Percentiles rank a stretch among this genome's conserved stretches.
phyloP scores from a whole-genome alignment of 1,284 basidiomycete genomes.

The Phaffia rhodozyma region DNA sequence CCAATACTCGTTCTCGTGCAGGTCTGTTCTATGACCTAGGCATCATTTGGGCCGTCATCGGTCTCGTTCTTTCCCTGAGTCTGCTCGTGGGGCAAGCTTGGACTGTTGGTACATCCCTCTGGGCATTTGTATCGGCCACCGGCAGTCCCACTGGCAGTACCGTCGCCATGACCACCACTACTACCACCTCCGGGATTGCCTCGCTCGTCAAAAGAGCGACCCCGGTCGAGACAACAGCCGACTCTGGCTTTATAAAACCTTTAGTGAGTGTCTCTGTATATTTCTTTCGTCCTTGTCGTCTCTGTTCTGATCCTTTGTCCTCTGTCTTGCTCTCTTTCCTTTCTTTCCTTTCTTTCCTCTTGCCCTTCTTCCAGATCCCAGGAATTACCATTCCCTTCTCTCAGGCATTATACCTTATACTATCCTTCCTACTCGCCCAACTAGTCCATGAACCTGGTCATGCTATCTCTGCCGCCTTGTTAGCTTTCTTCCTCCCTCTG shows the following conservation, averaged over 20 bases:
- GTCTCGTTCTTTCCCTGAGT: not conserved
- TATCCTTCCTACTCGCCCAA: slow-evolving; percentile 14
- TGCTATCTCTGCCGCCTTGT: slow-evolving; percentile 12
- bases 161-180: not conserved
- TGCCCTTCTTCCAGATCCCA: slow-evolving; percentile 4
- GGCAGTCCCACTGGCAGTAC: too few species aligned
- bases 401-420: slow-evolving; percentile 7
- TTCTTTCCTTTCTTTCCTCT: not conserved
- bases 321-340: not conserved
- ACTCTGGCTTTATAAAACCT: slow-evolving; percentile 3
- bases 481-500: not conserved
- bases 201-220: not conserved
- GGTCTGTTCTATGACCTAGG: slow-evolving; percentile 4
- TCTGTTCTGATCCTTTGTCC: not conserved
- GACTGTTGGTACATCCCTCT: not conserved
- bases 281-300: not conserved
- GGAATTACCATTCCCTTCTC: slow-evolving; percentile 13
- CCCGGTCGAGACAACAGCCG: not conserved
- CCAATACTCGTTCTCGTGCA: too few species aligned
- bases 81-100: slow-evolving; percentile 5
- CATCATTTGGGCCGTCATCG: not conserved
- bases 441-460: slow-evolving; percentile 17
- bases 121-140: not conserved
- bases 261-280: not conserved
- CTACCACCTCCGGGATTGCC: not conserved